Percentiles rank a stretch among this genome's conserved stretches.
These are phyloP conservation scores for Boletus tomentosulus DNA, from an alignment of 768 basidiomycete species.

Conservation along the genomic window DNA sequence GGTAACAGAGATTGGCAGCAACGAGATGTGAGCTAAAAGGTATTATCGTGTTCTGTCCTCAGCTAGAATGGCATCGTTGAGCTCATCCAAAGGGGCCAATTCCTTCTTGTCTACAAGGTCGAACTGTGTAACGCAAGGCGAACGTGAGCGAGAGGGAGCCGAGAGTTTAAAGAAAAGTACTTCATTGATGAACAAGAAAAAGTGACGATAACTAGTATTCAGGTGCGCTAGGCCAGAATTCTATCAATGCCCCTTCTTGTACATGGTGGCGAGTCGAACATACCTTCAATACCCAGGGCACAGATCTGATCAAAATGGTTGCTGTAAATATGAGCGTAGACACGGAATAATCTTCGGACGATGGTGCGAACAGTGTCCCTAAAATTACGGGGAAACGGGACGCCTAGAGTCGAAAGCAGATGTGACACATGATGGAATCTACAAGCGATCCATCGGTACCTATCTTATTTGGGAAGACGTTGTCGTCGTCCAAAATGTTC, in stretches of 20 bases:
- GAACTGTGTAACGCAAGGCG: slow-evolving; percentile 47
- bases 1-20: background rate
- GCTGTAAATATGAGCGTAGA: slow-evolving; percentile 98
- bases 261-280: slow-evolving; percentile 3
- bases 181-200: slow-evolving; percentile 96
- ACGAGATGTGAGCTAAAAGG: background rate
- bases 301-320: slow-evolving; percentile 99
- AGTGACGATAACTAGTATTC: slow-evolving; percentile 97
- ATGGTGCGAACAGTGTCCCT: slow-evolving; percentile 89
- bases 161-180: slow-evolving; percentile 39
- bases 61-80: slow-evolving; percentile 84
- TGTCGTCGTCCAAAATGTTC: slow-evolving; percentile 85
- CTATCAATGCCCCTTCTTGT: background rate
- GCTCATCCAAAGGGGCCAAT: slow-evolving; percentile 88
- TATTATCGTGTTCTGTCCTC: slow-evolving; percentile 43
- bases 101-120: slow-evolving; percentile 96
- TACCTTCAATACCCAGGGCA: slow-evolving; percentile 96
- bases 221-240: slow-evolving; percentile 67
- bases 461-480: slow-evolving; percentile 91
- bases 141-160: slow-evolving; percentile 9
- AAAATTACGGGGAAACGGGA: slow-evolving; percentile 88
- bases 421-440: slow-evolving; percentile 6
- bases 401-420: slow-evolving; percentile 46
- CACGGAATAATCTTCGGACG: slow-evolving; percentile 86
- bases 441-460: slow-evolving; percentile 42